Percentiles rank a stretch among this genome's conserved stretches.
These are phyloP conservation scores for Neolentinus lepideus DNA, from an alignment of 1,284 basidiomycete genomes.

Conservation along the genomic window DNA sequence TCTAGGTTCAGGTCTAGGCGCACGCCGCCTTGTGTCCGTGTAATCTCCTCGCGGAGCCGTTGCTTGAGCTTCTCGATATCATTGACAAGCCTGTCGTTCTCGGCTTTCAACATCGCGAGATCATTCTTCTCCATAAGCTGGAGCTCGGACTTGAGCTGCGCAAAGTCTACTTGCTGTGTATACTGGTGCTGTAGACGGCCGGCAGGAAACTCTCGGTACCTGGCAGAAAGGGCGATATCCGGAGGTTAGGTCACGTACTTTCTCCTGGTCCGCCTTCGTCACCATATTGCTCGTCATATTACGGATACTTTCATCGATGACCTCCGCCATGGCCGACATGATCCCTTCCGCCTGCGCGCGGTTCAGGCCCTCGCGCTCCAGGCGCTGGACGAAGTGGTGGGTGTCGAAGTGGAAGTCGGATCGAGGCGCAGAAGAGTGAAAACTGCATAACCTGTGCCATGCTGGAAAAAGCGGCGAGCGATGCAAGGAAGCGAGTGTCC, in stretches of 20 bases:
- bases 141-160: constrained; percentile 93
- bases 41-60: constrained; percentile 86
- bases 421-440: constrained; percentile 12
- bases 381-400: constrained; percentile 84
- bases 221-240: background rate
- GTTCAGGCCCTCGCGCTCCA: constrained; percentile 84
- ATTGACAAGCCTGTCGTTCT: constrained; percentile 86
- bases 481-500: background rate
- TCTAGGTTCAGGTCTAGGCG: constrained; percentile 94
- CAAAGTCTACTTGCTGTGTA: constrained; percentile 96
- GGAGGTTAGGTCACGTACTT: constrained; percentile 42
- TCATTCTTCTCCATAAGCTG: constrained; percentile 98
- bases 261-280: constrained; percentile 90
- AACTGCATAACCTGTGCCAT: constrained; percentile 1
- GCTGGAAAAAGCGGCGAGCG: background rate
- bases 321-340: constrained; percentile 91
- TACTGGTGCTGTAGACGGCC: constrained; percentile 67
- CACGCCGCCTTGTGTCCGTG: constrained; percentile 90
- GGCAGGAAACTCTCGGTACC: background rate
- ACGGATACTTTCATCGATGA: constrained; percentile 90
- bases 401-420: constrained; percentile 85
- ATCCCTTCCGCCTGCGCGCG: constrained; percentile 90
- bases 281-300: constrained; percentile 95
- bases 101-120: constrained; percentile 90
- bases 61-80: constrained; percentile 98